Base-by-base conservation (phyloP, 83 land plant species). In the Picea engelmannii region DNA sequence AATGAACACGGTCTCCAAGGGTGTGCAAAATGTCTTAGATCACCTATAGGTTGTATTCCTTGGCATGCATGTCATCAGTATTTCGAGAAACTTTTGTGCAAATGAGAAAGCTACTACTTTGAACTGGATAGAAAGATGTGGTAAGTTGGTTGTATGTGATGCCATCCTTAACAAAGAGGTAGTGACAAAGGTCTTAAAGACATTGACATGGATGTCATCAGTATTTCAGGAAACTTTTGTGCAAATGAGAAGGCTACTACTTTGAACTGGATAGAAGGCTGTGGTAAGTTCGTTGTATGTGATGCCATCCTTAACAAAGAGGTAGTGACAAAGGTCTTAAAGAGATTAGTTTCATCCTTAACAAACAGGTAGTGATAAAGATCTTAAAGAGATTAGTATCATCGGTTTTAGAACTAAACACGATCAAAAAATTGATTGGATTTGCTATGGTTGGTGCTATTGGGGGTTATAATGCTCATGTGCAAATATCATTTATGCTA, bases 391-490 rank as follows among this genome's bases (percentile, higher is more conserved):
- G 97, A 15, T 81, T 83, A 10, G 95, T 96, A 4, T 78, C 93
- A 20, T 89, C 97, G 3, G 85, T 96, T 2, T 93, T 94, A 73
- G 98, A 96, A 89, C 94, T 96, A 20, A 96, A 96, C 88, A 91
- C 84, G 86, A 84, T 94, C 18, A 96, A 96, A 89, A 96, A 96
- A 70, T 88, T 96, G 65, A 86, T 90, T 42, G 98, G 98, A 3
- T 96, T 95, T 58, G 97, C 98, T 21, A 81, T 96, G 44, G 97
- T 97, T 74, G 98, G 98, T 35, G 88, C 98, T 40, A 67, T 94
- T 15, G 98, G 98, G n/a, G 98, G 98, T 11, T 96, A 85, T 79
- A 96, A 96, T 78, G 98, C 98, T 47, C 98, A 96, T 83, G 98
- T 2, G 81, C 92, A 82, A 96, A 96, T 82, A 89, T 96, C 35